phyloP scores from a whole-genome alignment of 2,329 filamentous ascomycete species.

The Nigrograna mackinnonii region DNA sequence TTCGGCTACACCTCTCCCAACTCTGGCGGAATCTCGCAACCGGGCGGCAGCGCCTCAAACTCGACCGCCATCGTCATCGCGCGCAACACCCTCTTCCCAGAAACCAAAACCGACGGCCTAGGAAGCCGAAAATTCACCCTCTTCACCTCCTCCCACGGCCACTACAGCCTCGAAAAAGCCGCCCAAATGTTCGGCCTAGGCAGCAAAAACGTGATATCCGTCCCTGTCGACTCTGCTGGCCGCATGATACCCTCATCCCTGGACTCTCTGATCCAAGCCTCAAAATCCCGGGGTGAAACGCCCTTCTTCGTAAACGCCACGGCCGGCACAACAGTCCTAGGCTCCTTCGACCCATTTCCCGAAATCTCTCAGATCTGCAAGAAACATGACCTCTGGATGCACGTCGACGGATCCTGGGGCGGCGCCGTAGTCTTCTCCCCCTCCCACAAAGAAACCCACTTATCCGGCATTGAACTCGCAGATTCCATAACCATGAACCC shows the following conservation, averaged over 20 bases:
- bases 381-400: constrained; percentile 80
- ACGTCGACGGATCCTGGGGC: constrained; percentile 92
- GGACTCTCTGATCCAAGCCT: constrained; percentile 62
- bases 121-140: constrained; percentile 68
- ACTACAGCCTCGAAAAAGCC: constrained; percentile 94
- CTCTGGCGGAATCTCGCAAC: constrained; percentile 73
- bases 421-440: constrained; percentile 73
- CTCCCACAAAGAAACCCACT: constrained; percentile 64
- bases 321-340: constrained; percentile 90
- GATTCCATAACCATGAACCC: constrained; percentile 88
- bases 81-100: constrained; percentile 81
- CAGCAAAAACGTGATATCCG: constrained; percentile 69
- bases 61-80: constrained; percentile 84
- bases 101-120: constrained; percentile 75
- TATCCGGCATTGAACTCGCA: constrained; percentile 73
- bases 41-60: constrained; percentile 85
- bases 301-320: constrained; percentile 96
- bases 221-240: constrained; percentile 74
- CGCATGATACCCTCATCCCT: constrained; percentile 72
- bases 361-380: constrained; percentile 72
- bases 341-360: constrained; percentile 81
- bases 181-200: constrained; percentile 90
- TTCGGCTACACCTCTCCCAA: constrained; percentile 59
- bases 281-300: constrained; percentile 70
- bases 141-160: constrained; percentile 87